These are phyloP conservation scores for Prunus armeniaca DNA, from an alignment of 306 rosid species.

Conservation along the genomic window DNA sequence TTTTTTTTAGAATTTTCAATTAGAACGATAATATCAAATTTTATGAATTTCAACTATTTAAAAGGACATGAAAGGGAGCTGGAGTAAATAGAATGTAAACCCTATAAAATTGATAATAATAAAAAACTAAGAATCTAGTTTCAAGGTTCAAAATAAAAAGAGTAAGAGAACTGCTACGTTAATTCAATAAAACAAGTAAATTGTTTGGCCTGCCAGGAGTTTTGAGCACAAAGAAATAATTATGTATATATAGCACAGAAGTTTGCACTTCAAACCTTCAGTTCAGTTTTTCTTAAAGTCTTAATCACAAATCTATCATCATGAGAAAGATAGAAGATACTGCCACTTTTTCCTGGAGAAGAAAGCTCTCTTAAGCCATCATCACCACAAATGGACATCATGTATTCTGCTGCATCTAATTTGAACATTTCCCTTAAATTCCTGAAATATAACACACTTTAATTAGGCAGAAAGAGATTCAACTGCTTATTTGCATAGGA, in stretches of 20 bases:
- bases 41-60: too few species aligned
- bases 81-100: not conserved
- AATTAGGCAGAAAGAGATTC: constrained; percentile 8
- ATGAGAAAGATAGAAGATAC: constrained; percentile 91
- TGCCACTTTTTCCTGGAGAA: constrained; percentile 98
- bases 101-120: not conserved
- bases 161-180: not conserved
- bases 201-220: not conserved
- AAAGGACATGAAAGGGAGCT: not conserved
- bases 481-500: not conserved
- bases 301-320: constrained; percentile 95
- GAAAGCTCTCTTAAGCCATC: constrained; percentile 81
- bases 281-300: constrained; percentile 74
- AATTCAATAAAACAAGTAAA: not conserved
- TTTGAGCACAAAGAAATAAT: not conserved
- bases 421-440: constrained; percentile 99
- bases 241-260: not conserved
- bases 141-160: not conserved
- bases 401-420: constrained; percentile 95
- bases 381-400: constrained; percentile 98
- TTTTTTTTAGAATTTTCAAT: too few species aligned
- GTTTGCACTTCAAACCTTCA: constrained; percentile 68
- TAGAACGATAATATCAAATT: too few species aligned
- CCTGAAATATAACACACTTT: constrained; percentile 44
- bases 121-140: not conserved